Conservation (phyloP, 345 rosid genomes). For the Durio zibethinus region DNA sequence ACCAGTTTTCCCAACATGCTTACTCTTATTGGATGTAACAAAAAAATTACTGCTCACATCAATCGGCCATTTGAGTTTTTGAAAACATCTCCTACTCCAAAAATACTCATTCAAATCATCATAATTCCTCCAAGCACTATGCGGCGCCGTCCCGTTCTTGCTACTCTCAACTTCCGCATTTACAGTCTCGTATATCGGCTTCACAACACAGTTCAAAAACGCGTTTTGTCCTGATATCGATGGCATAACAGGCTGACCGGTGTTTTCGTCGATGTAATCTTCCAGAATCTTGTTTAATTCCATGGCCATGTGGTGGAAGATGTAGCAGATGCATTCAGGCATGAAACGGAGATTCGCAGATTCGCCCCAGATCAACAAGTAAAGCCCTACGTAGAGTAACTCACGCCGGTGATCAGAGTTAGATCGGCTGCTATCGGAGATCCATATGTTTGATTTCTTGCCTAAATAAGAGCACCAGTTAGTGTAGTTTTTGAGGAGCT, state of each 20-base stretch:
- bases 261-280: constrained; percentile 82
- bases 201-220: constrained; percentile 66
- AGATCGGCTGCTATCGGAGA: constrained; percentile 64
- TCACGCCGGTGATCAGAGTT: constrained; percentile 61
- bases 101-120: constrained; percentile 96
- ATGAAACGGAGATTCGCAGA: constrained; percentile 80
- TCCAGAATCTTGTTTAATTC: constrained; percentile 77
- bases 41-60: constrained; percentile 73
- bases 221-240: constrained; percentile 76
- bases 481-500: constrained; percentile 68
- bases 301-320: constrained; percentile 92
- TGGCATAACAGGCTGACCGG: constrained; percentile 81
- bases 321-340: constrained; percentile 90
- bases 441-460: constrained; percentile 82
- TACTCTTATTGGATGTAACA: constrained; percentile 40
- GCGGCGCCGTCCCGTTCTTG: constrained; percentile 80
- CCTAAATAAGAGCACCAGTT: constrained; percentile 85
- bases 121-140: constrained; percentile 86
- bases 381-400: constrained; percentile 64
- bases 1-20: constrained; percentile 87
- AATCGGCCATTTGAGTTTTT: constrained; percentile 86
- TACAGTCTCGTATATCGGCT: constrained; percentile 73
- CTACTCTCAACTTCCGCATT: constrained; percentile 74
- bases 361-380: constrained; percentile 88
- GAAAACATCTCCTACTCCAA: constrained; percentile 87